Evolutionary conservation across 768 basidiomycete genomes (phyloP), one percentile per base, ranked within the genome.

Genomic region (Suillus cothurnatus): DNA sequence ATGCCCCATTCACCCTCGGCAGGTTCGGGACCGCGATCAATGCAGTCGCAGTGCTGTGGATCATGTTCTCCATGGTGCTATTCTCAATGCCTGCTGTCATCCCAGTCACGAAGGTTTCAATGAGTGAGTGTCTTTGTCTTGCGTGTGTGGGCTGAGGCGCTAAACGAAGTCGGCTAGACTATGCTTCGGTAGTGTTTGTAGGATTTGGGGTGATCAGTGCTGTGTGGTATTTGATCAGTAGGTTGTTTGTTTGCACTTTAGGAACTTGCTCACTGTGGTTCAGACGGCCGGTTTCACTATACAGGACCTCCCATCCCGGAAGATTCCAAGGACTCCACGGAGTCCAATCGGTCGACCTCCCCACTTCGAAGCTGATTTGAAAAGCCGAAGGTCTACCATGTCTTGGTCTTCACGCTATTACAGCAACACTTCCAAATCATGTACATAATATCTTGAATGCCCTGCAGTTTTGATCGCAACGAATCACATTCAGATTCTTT

Each of bases 31-130:
- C 65, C 31, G 36, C 73, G 41, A 75, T 87, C 12, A 90, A 90
- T 72, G 68, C 72, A 12, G 70, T 83, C 21, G 85, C 87, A 5
- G 79, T 90, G 15, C 58, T 84, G n/a, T 90, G 89, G 89, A 78
- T 85, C 64, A 59, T 75, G 61, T 87, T 90, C 61, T 84, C 88
- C 71, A 85, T 88, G 45, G 84, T 89, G 38, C 70, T 91, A 67
- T 90, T 89, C 70, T 88, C 87, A 21, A 89, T 90, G 88, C 88
- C 88, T 6, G 85, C 86, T 6, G 81, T 82, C 45, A 77, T 89
- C 6, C 88, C 88, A 5, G 86, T 85, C 50, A 84, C 83, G 5
- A 67, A 67, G 63, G 77, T 74, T 1, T 77, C 85, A 5, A 88
- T 88, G 83, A 84, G 83, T 80, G 59, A 55, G 80, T 73, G 6